Evolutionary conservation across 1,139 yeast species (phyloP).

Genomic region (Zygosaccharomyces pseudobailii): DNA sequence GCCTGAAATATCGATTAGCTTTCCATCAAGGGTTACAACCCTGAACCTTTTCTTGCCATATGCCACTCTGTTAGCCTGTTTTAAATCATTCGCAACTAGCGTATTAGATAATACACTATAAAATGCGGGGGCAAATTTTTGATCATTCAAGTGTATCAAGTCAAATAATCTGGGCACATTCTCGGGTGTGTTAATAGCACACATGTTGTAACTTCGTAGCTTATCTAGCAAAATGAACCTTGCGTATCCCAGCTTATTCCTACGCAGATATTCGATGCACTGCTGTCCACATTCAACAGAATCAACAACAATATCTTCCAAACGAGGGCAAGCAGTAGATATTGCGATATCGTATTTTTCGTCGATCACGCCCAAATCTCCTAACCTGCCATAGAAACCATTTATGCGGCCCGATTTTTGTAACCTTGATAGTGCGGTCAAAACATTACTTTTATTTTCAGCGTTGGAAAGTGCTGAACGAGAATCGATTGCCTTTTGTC

Average conservation of each 20-base stretch:
- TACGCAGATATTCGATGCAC: slow-evolving; percentile 82
- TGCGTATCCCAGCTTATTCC: slow-evolving; percentile 84
- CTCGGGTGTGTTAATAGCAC: slow-evolving; percentile 67
- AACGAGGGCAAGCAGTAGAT: slow-evolving; percentile 89
- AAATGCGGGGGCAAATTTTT: slow-evolving; percentile 78
- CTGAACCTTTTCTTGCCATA: slow-evolving; percentile 78
- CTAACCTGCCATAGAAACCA: slow-evolving; percentile 87
- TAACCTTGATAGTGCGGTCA: slow-evolving; percentile 62
- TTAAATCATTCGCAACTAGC: slow-evolving; percentile 72
- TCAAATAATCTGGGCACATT: slow-evolving; percentile 81
- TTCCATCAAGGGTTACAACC: slow-evolving; percentile 91
- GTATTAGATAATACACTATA: slow-evolving; percentile 84
- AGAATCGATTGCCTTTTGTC: slow-evolving; percentile 67
- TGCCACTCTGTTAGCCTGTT: slow-evolving; percentile 83
- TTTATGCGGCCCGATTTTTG: slow-evolving; percentile 76
- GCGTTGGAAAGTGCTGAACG: slow-evolving; percentile 49
- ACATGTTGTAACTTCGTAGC: slow-evolving; percentile 57
- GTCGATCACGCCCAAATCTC: slow-evolving; percentile 85
- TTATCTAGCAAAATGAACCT: slow-evolving; percentile 78
- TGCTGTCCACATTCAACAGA: slow-evolving; percentile 90
- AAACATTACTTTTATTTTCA: slow-evolving; percentile 70
- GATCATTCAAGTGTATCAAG: slow-evolving; percentile 62
- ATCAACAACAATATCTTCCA: slow-evolving; percentile 92
- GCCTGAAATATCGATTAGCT: slow-evolving; percentile 90
- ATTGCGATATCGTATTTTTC: slow-evolving; percentile 87